Evolutionary conservation across 2,329 filamentous ascomycete genomes (phyloP), one percentile per base, ranked within the genome.

Genomic region (Penicillium janthinellum): DNA sequence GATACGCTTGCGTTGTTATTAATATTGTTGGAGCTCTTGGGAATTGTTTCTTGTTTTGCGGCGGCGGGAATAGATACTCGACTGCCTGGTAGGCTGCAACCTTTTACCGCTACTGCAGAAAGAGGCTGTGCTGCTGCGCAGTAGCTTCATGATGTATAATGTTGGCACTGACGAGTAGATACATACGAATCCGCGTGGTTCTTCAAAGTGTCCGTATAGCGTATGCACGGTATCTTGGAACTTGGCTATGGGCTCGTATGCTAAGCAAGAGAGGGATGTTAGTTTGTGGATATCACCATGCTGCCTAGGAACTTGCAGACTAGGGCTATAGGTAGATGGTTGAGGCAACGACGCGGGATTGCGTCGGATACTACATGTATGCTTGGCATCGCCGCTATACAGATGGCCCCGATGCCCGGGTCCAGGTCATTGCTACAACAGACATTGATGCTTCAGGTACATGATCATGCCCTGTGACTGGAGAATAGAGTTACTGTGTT

Each of bases 201-300:
- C 37, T 17, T 17, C 41, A 2, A 25, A 22, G 22, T 28, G 14
- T 31, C 1, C 28, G 44, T 22, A 60, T 51, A 37, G 42, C 48
- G 8, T 15, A n/a, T 42, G 31, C 22, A 25, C 22, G 55, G 42
- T 41, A 22, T 49, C 50, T 59, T 54, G 12, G 17, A 50, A 47
- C 48, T 49, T 58, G 58, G 58, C 47, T 39, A 17, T 51, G 14
- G 39, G 55, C 4, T 44, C 54, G 31, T 52, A 49, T 56, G 60
- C 58, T 56, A 58, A 61, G 61, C 38, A 56, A 45, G 47, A 57
- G 58, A 61, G 58, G 61, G 56, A 56, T 60, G 12, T 34, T 20
- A 20, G 25, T 42, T 55, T 35, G 20, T 38, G 35, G 14, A 10
- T 44, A 63, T 60, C 50, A 31, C 20, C 50, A 20, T 61, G 42